phyloP scores from a whole-genome alignment of 805 yeast species.

The Scheffersomyces amazonensis region DNA sequence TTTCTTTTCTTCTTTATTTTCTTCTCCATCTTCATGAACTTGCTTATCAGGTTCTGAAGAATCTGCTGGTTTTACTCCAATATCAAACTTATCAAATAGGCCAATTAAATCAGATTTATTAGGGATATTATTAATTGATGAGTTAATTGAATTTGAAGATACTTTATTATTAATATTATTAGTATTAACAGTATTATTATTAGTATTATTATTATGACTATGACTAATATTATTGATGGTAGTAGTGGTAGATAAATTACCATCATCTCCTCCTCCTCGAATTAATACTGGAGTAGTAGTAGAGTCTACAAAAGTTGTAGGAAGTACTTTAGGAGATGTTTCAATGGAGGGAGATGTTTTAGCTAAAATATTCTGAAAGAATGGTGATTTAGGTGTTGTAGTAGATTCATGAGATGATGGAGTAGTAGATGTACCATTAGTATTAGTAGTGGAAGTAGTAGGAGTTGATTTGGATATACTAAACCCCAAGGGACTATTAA shows the following conservation, averaged over 20 bases:
- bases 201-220: not conserved
- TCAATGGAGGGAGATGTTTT: constrained; percentile 8
- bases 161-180: no score
- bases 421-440: constrained; percentile 8
- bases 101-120: constrained; percentile 27
- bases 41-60: not conserved
- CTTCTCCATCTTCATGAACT: not conserved
- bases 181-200: no score
- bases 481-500: constrained; percentile 27
- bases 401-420: constrained; percentile 5
- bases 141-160: no score
- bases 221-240: not conserved
- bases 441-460: constrained; percentile 40
- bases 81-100: constrained; percentile 34
- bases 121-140: no score
- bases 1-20: not conserved
- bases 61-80: constrained; percentile 8
- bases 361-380: constrained; percentile 14
- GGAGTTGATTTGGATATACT: constrained; percentile 37
- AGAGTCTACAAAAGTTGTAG: constrained; percentile 9
- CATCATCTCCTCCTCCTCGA: no score
- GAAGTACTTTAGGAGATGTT: constrained; percentile 7
- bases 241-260: constrained; percentile 2
- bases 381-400: constrained; percentile 12
- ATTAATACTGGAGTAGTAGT: constrained; percentile 22